Conservation (phyloP, 2,329 filamentous ascomycete genomes). For the Ciborinia camelliae region DNA sequence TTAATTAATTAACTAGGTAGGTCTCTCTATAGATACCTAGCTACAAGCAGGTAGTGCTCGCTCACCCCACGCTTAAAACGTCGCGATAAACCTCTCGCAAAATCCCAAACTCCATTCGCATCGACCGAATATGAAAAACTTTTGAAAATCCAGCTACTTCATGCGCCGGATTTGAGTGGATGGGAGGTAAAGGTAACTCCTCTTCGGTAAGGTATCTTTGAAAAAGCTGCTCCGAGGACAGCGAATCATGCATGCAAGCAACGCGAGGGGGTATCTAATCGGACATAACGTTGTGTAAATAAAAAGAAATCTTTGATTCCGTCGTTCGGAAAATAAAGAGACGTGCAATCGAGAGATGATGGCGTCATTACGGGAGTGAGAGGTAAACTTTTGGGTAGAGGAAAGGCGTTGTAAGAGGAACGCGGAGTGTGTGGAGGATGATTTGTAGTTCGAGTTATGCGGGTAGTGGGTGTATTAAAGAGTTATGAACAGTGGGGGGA, state of each 20-base stretch:
- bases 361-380: neutral
- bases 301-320: neutral
- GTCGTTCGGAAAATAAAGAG: neutral
- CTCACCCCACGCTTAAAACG: no score
- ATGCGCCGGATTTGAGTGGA: neutral
- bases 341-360: neutral
- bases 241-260: no score
- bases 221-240: neutral
- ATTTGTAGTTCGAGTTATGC: neutral
- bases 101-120: slow-evolving; percentile 23
- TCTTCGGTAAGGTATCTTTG: neutral
- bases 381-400: neutral
- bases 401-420: neutral
- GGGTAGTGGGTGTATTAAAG: neutral
- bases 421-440: no score
- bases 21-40: no score
- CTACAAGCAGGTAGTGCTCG: no score
- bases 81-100: no score
- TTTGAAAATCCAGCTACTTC: neutral
- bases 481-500: no score
- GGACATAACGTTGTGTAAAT: neutral
- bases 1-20: no score
- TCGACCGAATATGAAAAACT: slow-evolving; percentile 21
- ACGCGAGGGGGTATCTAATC: neutral
- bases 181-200: neutral